Evolutionary conservation across 176 grass and related monocot genomes (phyloP), one percentile per base, ranked within the genome.

Genomic region (Zoysia pacifica): DNA sequence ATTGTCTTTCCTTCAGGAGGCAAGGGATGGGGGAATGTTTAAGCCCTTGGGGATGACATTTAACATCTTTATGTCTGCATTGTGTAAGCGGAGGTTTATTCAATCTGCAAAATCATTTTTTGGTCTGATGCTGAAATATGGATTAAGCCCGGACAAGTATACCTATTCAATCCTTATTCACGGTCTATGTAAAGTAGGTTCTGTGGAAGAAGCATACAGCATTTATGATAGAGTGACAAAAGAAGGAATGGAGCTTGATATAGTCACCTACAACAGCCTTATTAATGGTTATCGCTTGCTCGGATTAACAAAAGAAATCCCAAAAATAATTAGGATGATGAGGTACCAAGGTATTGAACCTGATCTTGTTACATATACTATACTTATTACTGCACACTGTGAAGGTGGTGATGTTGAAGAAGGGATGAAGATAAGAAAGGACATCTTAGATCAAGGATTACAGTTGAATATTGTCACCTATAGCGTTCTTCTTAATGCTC

Each of bases 391-490:
- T 81, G 80, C 65, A 35, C 84, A 87, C 53, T 99, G 90, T 65
- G 90, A 99, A 80, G 75, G 77, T 72, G 92, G 96, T 36, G 65
- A 94, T 84, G 79, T 99, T 85, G 87, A 93, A 81, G 76, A 91
- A 86, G 96, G 88, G 12, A 87, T 95, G 80, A 89, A 75, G 79
- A 81, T 97, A 67, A 91, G 85, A 67, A 90, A 89, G 68, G 96
- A 86, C 36, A 89, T 98, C 83, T 62, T 95, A 81, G 79, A 66
- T 40, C 75, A 64, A 85, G 90, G 92, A 12, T 79, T 93, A 53
- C 59, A 91, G 79, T 86, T 99, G 81, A 99, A 95, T 88, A 85
- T 99, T 81, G 90, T 95, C 39, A 91, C 96, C 66, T 99, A 95
- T 80, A 95, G 90, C 60, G 82, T 95, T 73, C 92, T 99, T 43